Evolutionary conservation across 768 basidiomycete species (phyloP), one percentile per base, ranked within the genome.

Genomic region (Lentinus brumalis): DNA sequence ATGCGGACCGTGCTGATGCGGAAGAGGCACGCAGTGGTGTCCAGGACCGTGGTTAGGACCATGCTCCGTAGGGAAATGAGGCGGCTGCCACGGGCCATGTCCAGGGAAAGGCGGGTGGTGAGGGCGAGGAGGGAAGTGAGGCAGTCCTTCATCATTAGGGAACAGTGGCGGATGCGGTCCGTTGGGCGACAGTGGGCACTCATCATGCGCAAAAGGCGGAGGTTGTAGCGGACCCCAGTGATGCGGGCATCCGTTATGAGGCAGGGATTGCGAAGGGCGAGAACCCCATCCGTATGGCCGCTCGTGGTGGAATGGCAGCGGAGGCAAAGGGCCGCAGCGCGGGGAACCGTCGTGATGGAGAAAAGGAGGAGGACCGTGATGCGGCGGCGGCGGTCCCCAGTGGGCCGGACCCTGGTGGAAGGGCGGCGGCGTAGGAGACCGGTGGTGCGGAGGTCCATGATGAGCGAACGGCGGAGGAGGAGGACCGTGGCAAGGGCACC

Each of bases 11-110:
- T n/a, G n/a, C 21, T 26, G 21, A 26, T 26, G 21, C 21, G 21
- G 21, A 26, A 26, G 21, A 26, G 21, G 21, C 21, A 26, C 21
- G 21, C 21, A 26, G 21, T 26, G 2, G 21, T 26, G 21, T 26
- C 21, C 21, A 11, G 54, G 39, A 9, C 40, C 46, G 11, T n/a
- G n/a, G 29, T 47, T 35, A 42, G 41, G 61, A 40, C 47, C 42
- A 1, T 40, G 41, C 15, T 52, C 9, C 5, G 7, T 21, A 59
- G 61, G 67, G 51, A 44, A 57, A 26, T 26, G 21, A 26, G 21
- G 21, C 21, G 21, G 2, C 21, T 26, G 21, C 21, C 21, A 26
- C 21, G 56, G 32, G 42, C 30, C 60, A 58, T 53, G 53, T 14
- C 45, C 38, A 52, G 50, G 57, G 35, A 38, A 50, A 15, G 26